Conservation (phyloP, 345 rosid species). For the Populus simonii region DNA sequence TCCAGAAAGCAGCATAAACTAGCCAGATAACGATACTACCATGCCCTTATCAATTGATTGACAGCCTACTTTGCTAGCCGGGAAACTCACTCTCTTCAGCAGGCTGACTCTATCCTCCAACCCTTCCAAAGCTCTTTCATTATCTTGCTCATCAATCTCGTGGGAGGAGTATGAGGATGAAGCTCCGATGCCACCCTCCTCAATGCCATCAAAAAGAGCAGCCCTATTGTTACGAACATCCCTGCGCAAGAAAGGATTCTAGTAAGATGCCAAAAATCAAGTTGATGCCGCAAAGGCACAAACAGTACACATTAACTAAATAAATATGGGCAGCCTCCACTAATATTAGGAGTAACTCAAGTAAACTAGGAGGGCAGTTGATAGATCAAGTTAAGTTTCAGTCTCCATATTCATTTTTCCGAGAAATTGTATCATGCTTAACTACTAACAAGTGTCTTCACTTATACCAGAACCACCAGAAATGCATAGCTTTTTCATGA, state of each 20-base stretch:
- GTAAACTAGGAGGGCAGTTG: not conserved
- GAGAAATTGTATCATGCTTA: not conserved
- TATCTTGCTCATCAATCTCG: constrained; percentile 90
- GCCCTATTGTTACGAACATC: constrained; percentile 65
- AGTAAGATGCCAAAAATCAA: not conserved
- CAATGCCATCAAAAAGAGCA: constrained; percentile 85
- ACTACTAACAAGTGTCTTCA: not conserved
- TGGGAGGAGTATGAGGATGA: constrained; percentile 74
- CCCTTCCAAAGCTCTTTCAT: constrained; percentile 88
- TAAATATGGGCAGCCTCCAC: not conserved
- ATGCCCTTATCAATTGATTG: not conserved
- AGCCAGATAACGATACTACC: not conserved
- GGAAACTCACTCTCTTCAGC: constrained; percentile 72
- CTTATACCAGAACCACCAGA: not conserved
- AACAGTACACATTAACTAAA: not conserved
- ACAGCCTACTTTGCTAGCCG: not conserved
- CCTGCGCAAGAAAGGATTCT: constrained; percentile 36
- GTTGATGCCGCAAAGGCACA: not conserved
- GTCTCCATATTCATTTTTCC: not conserved
- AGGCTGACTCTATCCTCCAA: constrained; percentile 85
- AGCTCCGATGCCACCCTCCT: constrained; percentile 95
- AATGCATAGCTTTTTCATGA: not conserved
- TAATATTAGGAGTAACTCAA: not conserved
- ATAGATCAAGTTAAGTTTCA: not conserved
- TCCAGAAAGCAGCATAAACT: not conserved